Evolutionary conservation across 2,329 filamentous ascomycete genomes (phyloP).

Genomic region (Zasmidium angulare): DNA sequence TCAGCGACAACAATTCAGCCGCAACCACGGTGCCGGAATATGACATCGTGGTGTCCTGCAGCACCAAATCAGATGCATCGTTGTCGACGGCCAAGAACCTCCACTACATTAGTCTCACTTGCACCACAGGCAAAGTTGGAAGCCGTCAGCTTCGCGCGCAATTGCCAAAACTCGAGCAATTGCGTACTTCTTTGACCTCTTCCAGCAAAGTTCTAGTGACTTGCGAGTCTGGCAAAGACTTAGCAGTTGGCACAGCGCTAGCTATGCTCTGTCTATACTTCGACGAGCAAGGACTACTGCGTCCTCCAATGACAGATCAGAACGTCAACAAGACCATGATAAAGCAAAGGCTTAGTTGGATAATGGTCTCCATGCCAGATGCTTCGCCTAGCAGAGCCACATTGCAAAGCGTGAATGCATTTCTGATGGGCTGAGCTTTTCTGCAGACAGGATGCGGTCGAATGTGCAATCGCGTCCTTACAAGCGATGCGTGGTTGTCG

Average conservation of each 20-base stretch:
- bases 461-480: too few relatives aligned
- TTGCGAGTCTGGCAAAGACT: constrained; percentile 76
- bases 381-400: constrained; percentile 83
- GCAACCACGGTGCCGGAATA: constrained; percentile 39
- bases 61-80: constrained; percentile 40
- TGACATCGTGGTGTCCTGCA: constrained; percentile 45
- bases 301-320: constrained; percentile 1
- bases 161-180: constrained; percentile 56
- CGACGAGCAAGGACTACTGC: constrained; percentile 57
- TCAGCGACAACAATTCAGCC: constrained; percentile 42
- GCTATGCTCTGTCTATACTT: constrained; percentile 74
- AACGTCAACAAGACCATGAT: constrained; percentile 69
- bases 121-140: constrained; percentile 72
- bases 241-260: constrained; percentile 75
- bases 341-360: constrained; percentile 73
- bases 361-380: constrained; percentile 74
- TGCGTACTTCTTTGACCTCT: constrained; percentile 8
- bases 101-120: constrained; percentile 58
- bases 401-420: constrained; percentile 87
- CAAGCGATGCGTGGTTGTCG: too few relatives aligned
- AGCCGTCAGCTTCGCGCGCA: constrained; percentile 78
- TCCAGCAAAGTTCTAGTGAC: constrained; percentile 53
- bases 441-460: not conserved
- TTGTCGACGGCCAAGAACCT: constrained; percentile 39
- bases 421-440: constrained; percentile 65